Evolutionary conservation across 2,329 filamentous ascomycete species (phyloP), one percentile per base, ranked within the genome.

Genomic region (Ophiostoma novo-ulmi): DNA sequence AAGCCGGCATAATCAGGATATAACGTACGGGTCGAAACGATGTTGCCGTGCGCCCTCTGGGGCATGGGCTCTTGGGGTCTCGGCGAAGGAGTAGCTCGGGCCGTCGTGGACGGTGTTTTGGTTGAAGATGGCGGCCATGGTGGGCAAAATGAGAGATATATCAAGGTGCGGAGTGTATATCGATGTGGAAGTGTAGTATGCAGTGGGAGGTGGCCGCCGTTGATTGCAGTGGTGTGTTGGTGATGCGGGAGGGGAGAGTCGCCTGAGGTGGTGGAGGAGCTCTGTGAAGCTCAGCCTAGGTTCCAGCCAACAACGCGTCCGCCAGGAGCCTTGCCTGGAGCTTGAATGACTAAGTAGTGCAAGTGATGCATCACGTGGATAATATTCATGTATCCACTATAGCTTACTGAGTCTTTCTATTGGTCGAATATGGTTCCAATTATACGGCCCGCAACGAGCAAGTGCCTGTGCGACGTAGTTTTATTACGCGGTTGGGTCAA

Each of bases 21-120:
- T 22, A 39, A 75, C 91, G 78, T 87, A 97, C 94, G 94, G 94
- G 82, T 97, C 94, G 83, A 97, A 97, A 76, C 89, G 88, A 82
- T 96, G 94, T 83, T 95, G 82, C 76, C 86, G 85, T 73, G 84
- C 77, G 55, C 78, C 83, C 77, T 87, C 85, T 74, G 85, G 86
- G 63, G 81, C 78, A 73, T 82, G 80, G 73, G 80, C 80, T 78
- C 82, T 83, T 77, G 87, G 87, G 69, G 83, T 80, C 77, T 90
- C 87, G 76, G 84, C 86, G 81, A 89, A 87, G 73, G 87, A 88
- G 81, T 90, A 90, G 83, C 87, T 89, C 78, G 88, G 87, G 74
- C 88, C 88, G 79, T 90, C 88, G 83, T 89, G 84, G 78, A 88
- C 78, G 75, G 88, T 87, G 80, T 89, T 90, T 80, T 90, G 87